Percentiles rank a stretch among this genome's conserved stretches.
These are phyloP conservation scores for Theobroma grandiflorum DNA, from an alignment of 441 rosid species.

Conservation along the genomic window DNA sequence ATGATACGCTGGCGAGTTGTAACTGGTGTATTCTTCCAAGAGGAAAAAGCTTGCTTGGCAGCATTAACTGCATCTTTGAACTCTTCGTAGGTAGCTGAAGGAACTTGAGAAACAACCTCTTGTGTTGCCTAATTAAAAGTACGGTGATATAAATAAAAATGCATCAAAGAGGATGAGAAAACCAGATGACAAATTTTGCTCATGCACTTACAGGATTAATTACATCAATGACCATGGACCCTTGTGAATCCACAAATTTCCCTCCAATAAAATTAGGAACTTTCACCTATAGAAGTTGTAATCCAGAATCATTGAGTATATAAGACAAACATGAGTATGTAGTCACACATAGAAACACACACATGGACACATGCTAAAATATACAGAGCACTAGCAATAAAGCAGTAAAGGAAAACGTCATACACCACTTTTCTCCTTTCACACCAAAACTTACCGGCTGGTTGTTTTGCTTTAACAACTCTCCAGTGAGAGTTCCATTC, in stretches of 20 bases:
- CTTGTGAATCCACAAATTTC: constrained; percentile 52
- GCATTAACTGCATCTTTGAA: constrained; percentile 66
- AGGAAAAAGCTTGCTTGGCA: constrained; percentile 63
- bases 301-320: constrained; percentile 16
- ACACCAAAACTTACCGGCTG: constrained; percentile 45
- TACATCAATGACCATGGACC: constrained; percentile 49
- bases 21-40: constrained; percentile 62
- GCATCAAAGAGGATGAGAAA: constrained; percentile 1
- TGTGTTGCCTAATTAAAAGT: constrained; percentile 57
- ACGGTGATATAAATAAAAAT: neutral
- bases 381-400: constrained; percentile 16
- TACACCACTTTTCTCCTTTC: constrained; percentile 4
- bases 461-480: constrained; percentile 38
- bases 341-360: neutral
- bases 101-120: constrained; percentile 64
- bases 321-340: neutral
- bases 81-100: constrained; percentile 60
- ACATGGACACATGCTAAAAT: neutral
- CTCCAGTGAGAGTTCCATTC: constrained; percentile 32
- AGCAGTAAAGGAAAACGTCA: neutral
- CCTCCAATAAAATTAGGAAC: constrained; percentile 70
- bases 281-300: constrained; percentile 37
- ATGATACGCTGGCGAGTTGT: constrained; percentile 62
- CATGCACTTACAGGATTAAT: constrained; percentile 66
- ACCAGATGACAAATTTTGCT: neutral